Evolutionary conservation across 1,139 yeast genomes (phyloP), one percentile per base, ranked within the genome.

Genomic region (Lizanozyma gosingica): DNA sequence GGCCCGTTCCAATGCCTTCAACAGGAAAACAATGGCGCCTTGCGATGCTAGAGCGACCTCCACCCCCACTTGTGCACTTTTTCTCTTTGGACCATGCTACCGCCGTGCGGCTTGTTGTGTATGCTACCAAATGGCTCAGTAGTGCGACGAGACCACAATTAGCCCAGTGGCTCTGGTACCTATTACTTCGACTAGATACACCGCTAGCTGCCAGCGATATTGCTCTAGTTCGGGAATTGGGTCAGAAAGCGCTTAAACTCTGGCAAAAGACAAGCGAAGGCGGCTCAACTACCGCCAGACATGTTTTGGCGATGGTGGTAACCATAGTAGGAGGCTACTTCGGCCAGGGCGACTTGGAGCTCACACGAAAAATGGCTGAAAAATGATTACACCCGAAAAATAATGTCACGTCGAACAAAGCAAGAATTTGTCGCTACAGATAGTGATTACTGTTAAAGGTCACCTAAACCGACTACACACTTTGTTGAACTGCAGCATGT

Each of bases 61-160:
- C 73, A 3, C 69, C 70, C 0, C 43, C 57, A 1, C 49, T 60
- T 2, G 50, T 47, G 2, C 52, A 45, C 35, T 54, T 61, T 42
- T 45, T 46, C 38, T 37, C 39, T 8, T 43, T 69, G 4, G 65
- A 63, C 36, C 67, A 69, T 38, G 50, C 61, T 4, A 59, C 64
- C 1, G 53, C 58, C 14, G 59, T 69, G 45, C 64, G 61, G 45
- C 55, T 69, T 17, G 45, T 70, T 18, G 60, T 63, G 1, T 60
- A 63, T 41, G 54, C 54, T 38, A 65, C 73, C 18, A 58, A 60
- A 40, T 67, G 74, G 73, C 54, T 70, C 34, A 65, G 64, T 50
- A 47, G 54, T 4, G 52, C 60, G 11, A 48, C 56, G 35, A 60
- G 57, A 18, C 54, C 52, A n/a, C 51, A 55, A 29, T 45, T 68